Percentiles rank a stretch among this genome's conserved stretches.
phyloP scores from a whole-genome alignment of 2,329 filamentous ascomycete genomes.

The Allantophomopsis cytisporea region DNA sequence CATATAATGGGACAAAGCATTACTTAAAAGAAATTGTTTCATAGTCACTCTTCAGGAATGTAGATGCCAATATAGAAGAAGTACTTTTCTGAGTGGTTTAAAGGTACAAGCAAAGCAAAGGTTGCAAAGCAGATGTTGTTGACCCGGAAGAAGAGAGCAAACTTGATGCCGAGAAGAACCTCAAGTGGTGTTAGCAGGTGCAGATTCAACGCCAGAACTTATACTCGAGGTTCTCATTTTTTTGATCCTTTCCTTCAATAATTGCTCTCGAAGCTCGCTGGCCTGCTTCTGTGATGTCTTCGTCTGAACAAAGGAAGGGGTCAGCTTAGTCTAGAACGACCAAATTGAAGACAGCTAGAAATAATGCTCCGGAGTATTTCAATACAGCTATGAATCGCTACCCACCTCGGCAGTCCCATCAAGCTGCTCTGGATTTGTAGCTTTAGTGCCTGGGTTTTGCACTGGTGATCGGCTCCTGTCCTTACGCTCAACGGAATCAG shows the following conservation, averaged over 20 bases:
- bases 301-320: slow-evolving; percentile 14
- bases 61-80: too few species aligned
- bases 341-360: too few species aligned
- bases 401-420: slow-evolving; percentile 25
- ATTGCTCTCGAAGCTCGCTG: slow-evolving; percentile 32
- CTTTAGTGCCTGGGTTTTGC: slow-evolving; percentile 9
- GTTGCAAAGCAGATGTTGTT: too few species aligned
- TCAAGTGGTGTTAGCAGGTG: slow-evolving; percentile 32
- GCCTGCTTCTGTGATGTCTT: slow-evolving; percentile 26
- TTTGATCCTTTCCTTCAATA: slow-evolving; percentile 38
- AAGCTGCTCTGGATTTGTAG: slow-evolving; percentile 5
- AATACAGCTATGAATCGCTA: slow-evolving; percentile 19
- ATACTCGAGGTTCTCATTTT: slow-evolving; percentile 38
- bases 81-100: too few species aligned
- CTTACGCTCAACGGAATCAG: slow-evolving; percentile 40
- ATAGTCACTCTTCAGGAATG: too few species aligned
- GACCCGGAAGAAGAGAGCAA: too few species aligned
- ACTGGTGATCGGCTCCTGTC: slow-evolving; percentile 19
- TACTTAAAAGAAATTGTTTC: too few species aligned
- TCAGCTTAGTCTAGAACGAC: too few species aligned
- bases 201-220: slow-evolving; percentile 18
- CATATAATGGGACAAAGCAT: too few species aligned
- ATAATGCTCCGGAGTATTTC: not conserved
- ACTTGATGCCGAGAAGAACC: slow-evolving; percentile 6
- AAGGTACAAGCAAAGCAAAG: too few species aligned